A percentile compares a stretch with the other conserved stretches of the same genome.
Evolutionary conservation across 306 rosid genomes (phyloP).

Genomic region (Mucuna pruriens): DNA sequence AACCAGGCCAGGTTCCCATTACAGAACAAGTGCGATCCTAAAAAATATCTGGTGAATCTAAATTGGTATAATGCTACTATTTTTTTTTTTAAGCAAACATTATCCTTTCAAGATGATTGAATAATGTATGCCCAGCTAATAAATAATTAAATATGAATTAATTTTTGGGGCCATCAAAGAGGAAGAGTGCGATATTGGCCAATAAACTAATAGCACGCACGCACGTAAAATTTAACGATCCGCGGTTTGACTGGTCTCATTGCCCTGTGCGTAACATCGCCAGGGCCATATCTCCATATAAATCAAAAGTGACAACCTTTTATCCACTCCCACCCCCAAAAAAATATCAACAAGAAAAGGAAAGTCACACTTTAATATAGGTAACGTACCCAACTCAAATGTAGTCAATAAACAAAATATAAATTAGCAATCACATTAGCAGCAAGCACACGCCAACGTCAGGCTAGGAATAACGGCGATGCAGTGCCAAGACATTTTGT

Average conservation of each 20-base stretch:
- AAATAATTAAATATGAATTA: background rate
- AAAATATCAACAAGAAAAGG: background rate
- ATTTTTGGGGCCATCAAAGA: background rate
- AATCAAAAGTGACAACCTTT: background rate
- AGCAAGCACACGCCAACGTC: conserved; percentile 16
- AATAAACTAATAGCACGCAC: background rate
- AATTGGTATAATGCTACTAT: background rate
- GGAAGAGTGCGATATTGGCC: background rate
- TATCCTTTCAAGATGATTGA: background rate
- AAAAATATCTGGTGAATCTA: background rate
- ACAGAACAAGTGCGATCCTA: background rate
- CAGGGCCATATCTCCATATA: background rate
- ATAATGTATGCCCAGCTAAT: background rate
- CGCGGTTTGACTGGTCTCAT: background rate
- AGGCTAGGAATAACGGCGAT: background rate
- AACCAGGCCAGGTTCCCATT: background rate
- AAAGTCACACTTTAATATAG: background rate
- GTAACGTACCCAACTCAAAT: background rate
- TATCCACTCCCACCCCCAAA: background rate
- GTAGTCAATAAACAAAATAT: background rate
- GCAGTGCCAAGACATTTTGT: background rate
- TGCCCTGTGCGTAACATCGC: background rate
- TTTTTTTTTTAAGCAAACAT: too few species aligned
- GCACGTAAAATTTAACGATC: background rate
- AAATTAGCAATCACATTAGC: background rate